Evolutionary conservation across 345 rosid genomes (phyloP), one percentile per base, ranked within the genome.

Genomic region (Carallia pectinifolia): DNA sequence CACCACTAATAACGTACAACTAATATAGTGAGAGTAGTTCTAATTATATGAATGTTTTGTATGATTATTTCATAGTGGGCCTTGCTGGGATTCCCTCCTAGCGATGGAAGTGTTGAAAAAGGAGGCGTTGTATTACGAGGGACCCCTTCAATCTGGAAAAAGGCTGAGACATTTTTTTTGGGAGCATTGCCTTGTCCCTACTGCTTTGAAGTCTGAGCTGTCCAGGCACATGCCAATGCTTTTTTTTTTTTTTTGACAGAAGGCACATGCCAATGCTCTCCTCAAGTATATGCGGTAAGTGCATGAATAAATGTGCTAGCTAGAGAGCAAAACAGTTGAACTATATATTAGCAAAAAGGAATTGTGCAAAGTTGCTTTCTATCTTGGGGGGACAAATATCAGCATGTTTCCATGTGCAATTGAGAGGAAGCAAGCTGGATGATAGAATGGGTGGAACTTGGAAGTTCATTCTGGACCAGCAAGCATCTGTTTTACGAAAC

Each of bases 201-300:
- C 78, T 18, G 18, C 75, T 71, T 74, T 73, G 31, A 70, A 66
- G 50, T 59, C 44, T 72, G 80, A 72, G 79, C 79, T 79, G 83
- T 77, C 31, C 18, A 2, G 40, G 71, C 82, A 81, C 85, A 79
- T 81, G 81, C 70, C 18, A n/a, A 19, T 23, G 23, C 23, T 23
- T 23, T 23, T 23, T 23, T 23, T 23, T 23, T 23, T 23, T 23
- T 23, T 23, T 23, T 23, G 23, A 23, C 23, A 23, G 23, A 23
- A 2, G 39, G 71, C 82, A 81, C 85, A 79, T 81, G 81, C 70
- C 17, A n/a, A 19, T 23, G 5, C 15, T 10, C 2, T 0, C 4
- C 30, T 19, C 19, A 2, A 19, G 30, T 1, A 55, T 7, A 4
- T 19, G 31, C 7, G 59, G 50, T 44, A 16, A 13, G 50, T 44